Conservation (phyloP, 2,329 filamentous ascomycete species). For the Sporothrix variecibatus region DNA sequence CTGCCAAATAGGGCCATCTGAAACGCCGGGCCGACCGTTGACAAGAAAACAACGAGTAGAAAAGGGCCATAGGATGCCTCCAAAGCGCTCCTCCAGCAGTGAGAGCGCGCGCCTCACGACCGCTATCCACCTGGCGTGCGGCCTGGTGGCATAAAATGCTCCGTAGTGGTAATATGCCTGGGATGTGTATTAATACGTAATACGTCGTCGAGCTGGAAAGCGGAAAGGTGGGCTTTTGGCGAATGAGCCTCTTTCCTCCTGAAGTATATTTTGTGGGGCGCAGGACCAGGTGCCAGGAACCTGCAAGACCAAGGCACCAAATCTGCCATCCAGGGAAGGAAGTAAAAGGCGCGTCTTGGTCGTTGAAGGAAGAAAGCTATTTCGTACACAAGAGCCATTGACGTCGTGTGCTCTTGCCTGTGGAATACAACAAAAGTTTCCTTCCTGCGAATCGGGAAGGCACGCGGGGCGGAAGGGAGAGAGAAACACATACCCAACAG, state of each 20-base stretch:
- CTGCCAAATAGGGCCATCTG: constrained; percentile 21
- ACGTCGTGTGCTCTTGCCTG: background rate
- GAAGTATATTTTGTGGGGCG: constrained; percentile 10
- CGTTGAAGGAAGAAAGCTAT: background rate
- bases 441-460: constrained; percentile 6
- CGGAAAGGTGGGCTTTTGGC: background rate
- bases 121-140: background rate
- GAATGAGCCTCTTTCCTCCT: background rate
- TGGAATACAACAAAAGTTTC: background rate
- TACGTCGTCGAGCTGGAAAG: background rate
- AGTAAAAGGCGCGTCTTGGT: constrained; percentile 7
- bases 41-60: constrained; percentile 1
- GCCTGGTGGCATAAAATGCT: background rate
- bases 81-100: background rate
- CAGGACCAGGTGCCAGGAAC: constrained; percentile 1
- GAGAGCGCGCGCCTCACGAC: background rate
- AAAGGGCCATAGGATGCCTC: background rate
- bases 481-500: background rate
- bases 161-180: background rate
- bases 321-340: background rate
- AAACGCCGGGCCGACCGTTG: constrained; percentile 21
- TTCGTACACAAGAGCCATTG: background rate
- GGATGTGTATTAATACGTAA: background rate
- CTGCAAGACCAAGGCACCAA: background rate
- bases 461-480: constrained; percentile 6